A percentile compares a stretch with the other conserved stretches of the same genome.
These are phyloP conservation scores for Anisodus tanguticus DNA, from an alignment of 257 asterid species.

Conservation along the genomic window DNA sequence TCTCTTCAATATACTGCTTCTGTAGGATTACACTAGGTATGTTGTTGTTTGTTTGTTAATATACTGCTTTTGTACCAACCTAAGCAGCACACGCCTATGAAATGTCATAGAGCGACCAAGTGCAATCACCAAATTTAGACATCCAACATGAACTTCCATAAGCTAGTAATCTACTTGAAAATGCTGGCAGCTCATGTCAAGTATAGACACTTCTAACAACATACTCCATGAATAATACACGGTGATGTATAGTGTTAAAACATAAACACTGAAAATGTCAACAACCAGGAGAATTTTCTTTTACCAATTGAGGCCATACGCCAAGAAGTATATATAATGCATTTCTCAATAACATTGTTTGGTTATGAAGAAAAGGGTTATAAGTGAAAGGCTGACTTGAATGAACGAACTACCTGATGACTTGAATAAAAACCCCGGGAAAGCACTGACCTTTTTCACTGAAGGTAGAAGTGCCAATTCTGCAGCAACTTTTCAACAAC, in stretches of 20 bases:
- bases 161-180: not conserved
- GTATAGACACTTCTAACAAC: not conserved
- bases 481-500: slow-evolving; percentile 18
- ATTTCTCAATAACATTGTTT: not conserved
- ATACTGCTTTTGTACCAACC: not conserved
- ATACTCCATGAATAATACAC: not conserved
- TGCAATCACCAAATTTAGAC: not conserved
- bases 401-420: slow-evolving; percentile 2
- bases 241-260: not conserved
- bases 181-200: not conserved
- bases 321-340: not conserved
- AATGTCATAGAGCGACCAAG: not conserved
- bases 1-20: not conserved
- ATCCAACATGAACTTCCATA: slow-evolving; percentile 1
- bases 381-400: not conserved
- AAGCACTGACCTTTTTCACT: slow-evolving; percentile 12
- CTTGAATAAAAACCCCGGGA: not conserved
- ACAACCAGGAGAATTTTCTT: not conserved
- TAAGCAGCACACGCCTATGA: not conserved
- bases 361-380: not conserved
- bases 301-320: not conserved
- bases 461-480: not conserved
- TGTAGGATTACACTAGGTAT: no score
- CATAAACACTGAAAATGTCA: not conserved
- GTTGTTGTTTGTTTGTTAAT: no score